A percentile compares a stretch with the other conserved stretches of the same genome.
Conservation (phyloP, 2,329 filamentous ascomycete species). For the Phyllosticta citribraziliensis region DNA sequence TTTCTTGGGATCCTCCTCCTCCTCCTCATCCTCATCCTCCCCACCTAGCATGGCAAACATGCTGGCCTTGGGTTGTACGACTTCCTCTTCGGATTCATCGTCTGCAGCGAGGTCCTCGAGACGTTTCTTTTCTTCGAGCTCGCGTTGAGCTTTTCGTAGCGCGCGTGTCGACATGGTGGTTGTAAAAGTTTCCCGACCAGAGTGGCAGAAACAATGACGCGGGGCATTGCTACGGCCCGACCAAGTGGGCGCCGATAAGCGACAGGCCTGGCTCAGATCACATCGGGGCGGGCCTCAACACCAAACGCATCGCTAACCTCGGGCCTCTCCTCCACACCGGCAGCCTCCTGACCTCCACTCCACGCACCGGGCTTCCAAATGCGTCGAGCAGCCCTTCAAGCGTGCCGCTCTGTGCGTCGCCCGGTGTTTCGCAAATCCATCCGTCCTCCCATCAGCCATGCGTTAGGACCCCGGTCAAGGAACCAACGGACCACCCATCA, state of each 20-base stretch:
- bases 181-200: not conserved
- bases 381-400: constrained; percentile 63
- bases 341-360: not conserved
- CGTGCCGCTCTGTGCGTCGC: constrained; percentile 58
- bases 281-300: constrained; percentile 1
- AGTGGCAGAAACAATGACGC: constrained; percentile 2
- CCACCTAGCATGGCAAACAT: constrained; percentile 38
- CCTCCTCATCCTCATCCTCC: constrained; percentile 28
- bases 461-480: constrained; percentile 22
- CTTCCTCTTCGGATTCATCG: constrained; percentile 31
- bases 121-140: constrained; percentile 48
- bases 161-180: constrained; percentile 53
- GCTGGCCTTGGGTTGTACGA: constrained; percentile 28
- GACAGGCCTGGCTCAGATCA: not conserved
- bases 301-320: constrained; percentile 5
- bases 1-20: constrained; percentile 17
- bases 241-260: constrained; percentile 3
- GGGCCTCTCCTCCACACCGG: not conserved
- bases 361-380: constrained; percentile 37
- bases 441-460: constrained; percentile 33
- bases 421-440: constrained; percentile 51
- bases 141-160: constrained; percentile 53
- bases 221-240: not conserved
- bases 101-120: constrained; percentile 29
- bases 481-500: constrained; percentile 22